These are phyloP conservation scores for Schwanniomyces polymorphus DNA, from an alignment of 805 yeast genomes.

Conservation along the genomic window DNA sequence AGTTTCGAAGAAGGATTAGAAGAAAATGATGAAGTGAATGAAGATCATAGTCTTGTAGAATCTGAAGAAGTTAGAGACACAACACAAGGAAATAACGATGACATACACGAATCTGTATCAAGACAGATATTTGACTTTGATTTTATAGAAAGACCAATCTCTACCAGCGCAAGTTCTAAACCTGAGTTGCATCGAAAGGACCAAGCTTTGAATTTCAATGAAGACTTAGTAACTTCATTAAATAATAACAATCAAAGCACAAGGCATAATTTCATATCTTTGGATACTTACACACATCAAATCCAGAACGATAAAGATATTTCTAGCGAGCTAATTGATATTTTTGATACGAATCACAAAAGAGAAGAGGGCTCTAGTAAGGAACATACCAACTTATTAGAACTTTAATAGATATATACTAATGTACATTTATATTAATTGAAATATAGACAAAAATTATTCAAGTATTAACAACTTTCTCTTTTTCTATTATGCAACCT, in stretches of 20 bases:
- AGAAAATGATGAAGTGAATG: no score
- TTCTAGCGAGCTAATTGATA: neutral
- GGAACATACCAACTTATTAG: conserved; percentile 2
- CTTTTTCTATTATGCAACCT: conserved; percentile 68
- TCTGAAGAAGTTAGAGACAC: neutral
- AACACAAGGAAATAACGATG: neutral
- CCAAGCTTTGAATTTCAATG: conserved; percentile 6
- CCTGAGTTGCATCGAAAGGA: conserved; percentile 10
- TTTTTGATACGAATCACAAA: neutral
- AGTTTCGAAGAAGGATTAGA: neutral
- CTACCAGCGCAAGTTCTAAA: neutral
- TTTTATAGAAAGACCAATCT: neutral
- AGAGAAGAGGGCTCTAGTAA: neutral
- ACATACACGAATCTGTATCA: neutral
- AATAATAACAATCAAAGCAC: neutral
- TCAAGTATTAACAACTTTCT: conserved; percentile 17
- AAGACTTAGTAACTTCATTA: conserved; percentile 18
- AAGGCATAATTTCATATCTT: neutral
- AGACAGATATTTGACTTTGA: neutral
- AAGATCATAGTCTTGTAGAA: neutral
- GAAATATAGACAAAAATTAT: neutral
- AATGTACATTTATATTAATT: neutral
- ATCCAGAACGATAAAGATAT: neutral
- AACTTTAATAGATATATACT: conserved; percentile 4
- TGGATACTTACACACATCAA: neutral